Evolutionary conservation across 257 asterid species (phyloP).

Genomic region (Penstemon davidsonii): DNA sequence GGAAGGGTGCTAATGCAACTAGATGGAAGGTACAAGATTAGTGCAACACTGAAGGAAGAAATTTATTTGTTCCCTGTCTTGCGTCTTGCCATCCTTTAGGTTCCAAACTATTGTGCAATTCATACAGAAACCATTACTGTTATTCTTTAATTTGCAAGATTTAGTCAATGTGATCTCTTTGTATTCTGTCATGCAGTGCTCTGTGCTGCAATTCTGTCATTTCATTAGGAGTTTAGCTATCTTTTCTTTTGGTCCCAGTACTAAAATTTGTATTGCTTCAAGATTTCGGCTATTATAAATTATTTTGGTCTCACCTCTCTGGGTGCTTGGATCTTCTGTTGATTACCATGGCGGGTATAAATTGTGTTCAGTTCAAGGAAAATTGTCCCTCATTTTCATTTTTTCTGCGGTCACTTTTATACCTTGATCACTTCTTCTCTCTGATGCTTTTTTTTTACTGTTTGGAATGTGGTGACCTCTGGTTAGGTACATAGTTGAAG

Average conservation of each 20-base stretch:
- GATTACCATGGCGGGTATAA: too few species aligned
- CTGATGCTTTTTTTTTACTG: neutral
- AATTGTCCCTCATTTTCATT: neutral
- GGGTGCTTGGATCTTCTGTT: too few species aligned
- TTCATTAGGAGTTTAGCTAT: conserved; percentile 17
- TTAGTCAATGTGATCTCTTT: neutral
- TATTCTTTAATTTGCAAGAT: neutral
- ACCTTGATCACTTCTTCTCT: neutral
- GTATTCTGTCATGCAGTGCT: neutral
- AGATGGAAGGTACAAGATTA: too few species aligned
- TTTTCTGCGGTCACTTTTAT: neutral
- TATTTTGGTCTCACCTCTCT: neutral
- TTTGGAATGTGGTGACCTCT: neutral
- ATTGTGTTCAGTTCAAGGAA: too few species aligned
- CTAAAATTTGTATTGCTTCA: neutral
- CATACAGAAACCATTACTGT: too few species aligned
- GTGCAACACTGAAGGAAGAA: neutral
- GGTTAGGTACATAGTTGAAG: neutral
- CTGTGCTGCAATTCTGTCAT: conserved; percentile 4
- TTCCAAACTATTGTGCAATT: neutral
- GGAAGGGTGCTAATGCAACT: too few species aligned
- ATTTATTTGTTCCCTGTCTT: neutral
- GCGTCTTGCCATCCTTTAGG: neutral
- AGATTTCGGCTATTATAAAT: too few species aligned
- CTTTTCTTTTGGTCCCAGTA: conserved; percentile 2